Base-by-base conservation (phyloP, 2,329 filamentous ascomycete species). In the Thelonectria rubi region DNA sequence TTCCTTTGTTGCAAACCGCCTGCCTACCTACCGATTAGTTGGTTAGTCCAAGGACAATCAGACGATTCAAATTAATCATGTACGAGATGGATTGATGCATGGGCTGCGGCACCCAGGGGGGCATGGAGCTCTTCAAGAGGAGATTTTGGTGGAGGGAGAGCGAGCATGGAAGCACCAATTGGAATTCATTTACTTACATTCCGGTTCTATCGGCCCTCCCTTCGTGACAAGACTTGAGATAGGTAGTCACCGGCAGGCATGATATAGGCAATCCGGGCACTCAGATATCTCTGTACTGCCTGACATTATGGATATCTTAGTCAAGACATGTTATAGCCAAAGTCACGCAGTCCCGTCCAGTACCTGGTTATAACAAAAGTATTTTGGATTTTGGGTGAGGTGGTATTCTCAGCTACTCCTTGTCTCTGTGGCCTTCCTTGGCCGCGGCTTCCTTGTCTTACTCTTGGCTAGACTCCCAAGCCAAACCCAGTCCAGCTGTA, bases 401-500 rank as follows among this genome's bases (percentile, higher is more conserved):
- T 43, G 53, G 39, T 59, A 57, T 63, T 64, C 50, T 53, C 61
- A 34, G 46, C 59, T 63, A 57, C 58, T 54, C 58, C 54, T 58
- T 49, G 21, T 40, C 59, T 51, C 40, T 48, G 34, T 37, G 26
- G 58, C 58, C 51, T 57, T 26, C 54, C 59, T 58, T 49, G 53
- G 49, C 50, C 56, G 45, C 37, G 46, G 55, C 39, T 4, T 24
- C 24, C 7, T 50, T 55, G 26, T 30, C 48, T 45, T 47, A 58
- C 58, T 64, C 63, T 66, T 57, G 59, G 60, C 60, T 61, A 60
- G 54, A 55, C 46, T 48, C 58, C 55, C 42, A 55, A 64, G 51
- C 63, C 56, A 62, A 43, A 59, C 59, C 62, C 67, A 66, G 66
- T 55, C 60, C 65, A 66, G 56, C 60, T 64, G 56, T 63, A 66